Percentiles rank a stretch among this genome's conserved stretches.
Evolutionary conservation across 139 green algal genomes (phyloP).

Genomic region (Mychonastes homosphaera): DNA sequence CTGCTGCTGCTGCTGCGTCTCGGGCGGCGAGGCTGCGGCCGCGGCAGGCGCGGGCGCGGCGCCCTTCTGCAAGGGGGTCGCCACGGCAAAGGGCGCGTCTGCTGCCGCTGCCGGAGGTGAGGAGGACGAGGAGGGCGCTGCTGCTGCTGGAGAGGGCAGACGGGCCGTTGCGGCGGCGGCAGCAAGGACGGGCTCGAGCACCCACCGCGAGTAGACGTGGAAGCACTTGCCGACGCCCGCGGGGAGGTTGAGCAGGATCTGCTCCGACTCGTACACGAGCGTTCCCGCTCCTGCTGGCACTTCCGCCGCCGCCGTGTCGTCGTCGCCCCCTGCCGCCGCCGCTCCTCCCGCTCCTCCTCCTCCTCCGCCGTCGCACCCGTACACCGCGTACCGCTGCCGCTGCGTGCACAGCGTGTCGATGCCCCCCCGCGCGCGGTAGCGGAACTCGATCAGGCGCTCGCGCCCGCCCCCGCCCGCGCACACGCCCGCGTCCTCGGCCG

Average conservation of each 20-base stretch:
- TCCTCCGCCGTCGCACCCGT: background rate
- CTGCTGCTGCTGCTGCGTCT: background rate
- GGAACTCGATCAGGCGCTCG: background rate
- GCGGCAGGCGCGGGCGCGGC: conserved; percentile 2
- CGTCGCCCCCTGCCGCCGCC: background rate
- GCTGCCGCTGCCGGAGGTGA: background rate
- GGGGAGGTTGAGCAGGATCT: no score
- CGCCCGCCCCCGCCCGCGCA: no score
- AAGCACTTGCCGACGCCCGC: conserved; percentile 15
- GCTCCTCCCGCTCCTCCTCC: background rate
- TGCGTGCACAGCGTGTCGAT: background rate
- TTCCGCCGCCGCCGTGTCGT: background rate
- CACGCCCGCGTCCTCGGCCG: no score
- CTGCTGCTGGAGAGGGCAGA: background rate
- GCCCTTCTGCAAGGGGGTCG: no score
- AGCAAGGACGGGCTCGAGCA: background rate
- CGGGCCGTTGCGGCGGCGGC: background rate
- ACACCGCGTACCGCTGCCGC: background rate
- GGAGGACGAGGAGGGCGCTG: background rate
- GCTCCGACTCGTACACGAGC: background rate
- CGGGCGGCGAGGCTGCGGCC: background rate
- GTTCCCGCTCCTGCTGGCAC: background rate
- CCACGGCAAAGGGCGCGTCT: background rate
- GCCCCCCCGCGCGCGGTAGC: no score
- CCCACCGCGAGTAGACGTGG: conserved; percentile 8